Conservation (phyloP, 495 filamentous ascomycete species). For the Xylaria acuta region DNA sequence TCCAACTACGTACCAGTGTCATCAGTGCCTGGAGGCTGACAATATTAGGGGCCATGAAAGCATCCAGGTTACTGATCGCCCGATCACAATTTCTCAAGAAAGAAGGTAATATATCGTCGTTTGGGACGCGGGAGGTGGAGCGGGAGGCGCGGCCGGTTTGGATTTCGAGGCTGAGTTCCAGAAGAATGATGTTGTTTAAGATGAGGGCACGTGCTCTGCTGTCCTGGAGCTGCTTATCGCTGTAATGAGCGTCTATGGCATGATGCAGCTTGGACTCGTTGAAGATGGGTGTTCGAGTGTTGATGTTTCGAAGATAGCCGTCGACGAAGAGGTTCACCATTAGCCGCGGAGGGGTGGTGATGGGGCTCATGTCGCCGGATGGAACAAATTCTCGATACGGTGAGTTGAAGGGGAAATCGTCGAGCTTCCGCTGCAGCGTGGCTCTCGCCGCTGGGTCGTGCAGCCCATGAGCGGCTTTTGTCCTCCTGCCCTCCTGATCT, state of each 20-base stretch:
- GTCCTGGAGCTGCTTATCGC: neutral
- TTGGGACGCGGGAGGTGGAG: conserved; percentile 18
- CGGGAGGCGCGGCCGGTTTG: conserved; percentile 23
- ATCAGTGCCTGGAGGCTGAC: conserved; percentile 28
- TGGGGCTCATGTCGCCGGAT: conserved; percentile 20
- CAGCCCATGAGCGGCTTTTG: neutral
- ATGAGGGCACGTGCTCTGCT: conserved; percentile 27
- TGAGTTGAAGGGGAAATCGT: conserved; percentile 22
- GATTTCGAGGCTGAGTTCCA: conserved; percentile 29
- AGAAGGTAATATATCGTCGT: conserved; percentile 29
- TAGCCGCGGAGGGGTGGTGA: conserved; percentile 27
- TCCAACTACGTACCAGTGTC: conserved; percentile 24
- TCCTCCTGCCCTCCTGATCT: neutral
- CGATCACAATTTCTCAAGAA: conserved; percentile 33
- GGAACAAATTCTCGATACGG: conserved; percentile 18
- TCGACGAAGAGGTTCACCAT: conserved; percentile 30
- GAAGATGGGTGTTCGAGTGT: conserved; percentile 30
- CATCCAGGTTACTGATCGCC: conserved; percentile 22
- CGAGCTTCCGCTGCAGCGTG: conserved; percentile 23
- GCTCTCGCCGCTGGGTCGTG: conserved; percentile 18
- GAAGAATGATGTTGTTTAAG: conserved; percentile 30
- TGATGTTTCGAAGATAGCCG: conserved; percentile 29
- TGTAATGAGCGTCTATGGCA: conserved; percentile 27
- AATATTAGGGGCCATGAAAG: conserved; percentile 22
- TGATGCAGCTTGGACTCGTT: conserved; percentile 22